Base-by-base conservation (phyloP, 23 red algal genomes). In the Agarophyton chilense region DNA sequence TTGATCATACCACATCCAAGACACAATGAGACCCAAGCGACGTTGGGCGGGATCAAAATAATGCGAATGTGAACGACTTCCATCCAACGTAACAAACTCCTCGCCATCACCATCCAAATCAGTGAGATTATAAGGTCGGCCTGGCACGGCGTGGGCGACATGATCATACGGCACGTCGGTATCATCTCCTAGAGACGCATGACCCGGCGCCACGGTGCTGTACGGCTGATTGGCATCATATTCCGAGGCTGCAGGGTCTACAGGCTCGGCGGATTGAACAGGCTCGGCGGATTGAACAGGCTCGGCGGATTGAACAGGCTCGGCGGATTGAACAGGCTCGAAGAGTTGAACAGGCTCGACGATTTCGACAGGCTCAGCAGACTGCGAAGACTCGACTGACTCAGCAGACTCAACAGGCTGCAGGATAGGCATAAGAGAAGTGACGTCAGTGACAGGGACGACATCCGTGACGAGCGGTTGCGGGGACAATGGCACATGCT, bases 111-210 rank as follows among this genome's bases (percentile, higher is more conserved):
- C 89, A 29, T 81, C 89, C 57, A 83, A 62, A 61, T 92, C 89
- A 42, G 81, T 63, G 35, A 82, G 76, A 29, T 71, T 52, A 49
- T 83, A 83, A 57, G 71, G 58, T 2, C 77, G 77, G 24, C 78
- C 78, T 10, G 89, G 76, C 35, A 92, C 89, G 46, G 78, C 79
- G 78, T 92, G 89, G 21, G 89, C 89, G 25, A 82, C 77, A 77
- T 92, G 89, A 55, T 92, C 89, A 77, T 53, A 92, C 25, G 68
- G 68, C 2, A 74, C 68, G n/a, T 74, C 68, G 41, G 41, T 47
- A 47, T 74, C 68, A 74, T 74, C 68, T 25, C 68, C 68, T 21
- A 74, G 17, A 21, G 38, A 49, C 38, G 68, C 68, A 7, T 24
- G 25, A 0, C 25, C 39, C 6, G 68, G 39, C 2, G 7, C 39